Conservation (phyloP, 148 eudicot genomes). For the Silene latifolia region DNA sequence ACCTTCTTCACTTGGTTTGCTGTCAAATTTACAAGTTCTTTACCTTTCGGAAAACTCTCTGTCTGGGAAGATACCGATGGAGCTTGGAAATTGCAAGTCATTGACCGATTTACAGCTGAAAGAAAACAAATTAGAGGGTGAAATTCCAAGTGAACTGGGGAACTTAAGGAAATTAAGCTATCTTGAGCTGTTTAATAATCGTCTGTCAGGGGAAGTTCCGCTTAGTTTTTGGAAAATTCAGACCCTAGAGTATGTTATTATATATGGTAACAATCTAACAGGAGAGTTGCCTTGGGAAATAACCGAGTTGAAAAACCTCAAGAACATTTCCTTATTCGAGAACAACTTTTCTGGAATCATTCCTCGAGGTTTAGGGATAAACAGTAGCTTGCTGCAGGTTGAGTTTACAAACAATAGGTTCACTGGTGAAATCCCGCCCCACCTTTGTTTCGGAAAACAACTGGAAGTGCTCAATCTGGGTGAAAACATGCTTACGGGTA, state of each 20-base stretch:
- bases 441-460: slow-evolving; percentile 53
- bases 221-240: slow-evolving; percentile 55
- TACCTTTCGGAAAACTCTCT: slow-evolving; percentile 48
- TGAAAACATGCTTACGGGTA: slow-evolving; percentile 50
- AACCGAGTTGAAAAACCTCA: slow-evolving; percentile 43
- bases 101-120: slow-evolving; percentile 42
- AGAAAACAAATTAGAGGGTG: slow-evolving; percentile 55
- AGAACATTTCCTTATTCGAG: slow-evolving; percentile 49
- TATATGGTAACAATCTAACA: slow-evolving; percentile 49
- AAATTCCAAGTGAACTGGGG: slow-evolving; percentile 62
- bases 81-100: slow-evolving; percentile 60
- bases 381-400: slow-evolving; percentile 42
- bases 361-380: slow-evolving; percentile 62
- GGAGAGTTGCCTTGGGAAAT: slow-evolving; percentile 63
- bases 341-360: slow-evolving; percentile 63
- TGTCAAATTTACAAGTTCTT: slow-evolving; percentile 37
- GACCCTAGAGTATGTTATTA: slow-evolving; percentile 44
- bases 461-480: slow-evolving; percentile 48
- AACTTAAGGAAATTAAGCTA: slow-evolving; percentile 30
- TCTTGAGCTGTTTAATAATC: slow-evolving; percentile 45
- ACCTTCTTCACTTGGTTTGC: slow-evolving; percentile 60
- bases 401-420: slow-evolving; percentile 66
- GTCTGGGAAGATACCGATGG: slow-evolving; percentile 61
- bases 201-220: slow-evolving; percentile 62
- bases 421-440: slow-evolving; percentile 60